Evolutionary conservation across 805 yeast genomes (phyloP).

Genomic region (Wilhelminamyces savonicus): DNA sequence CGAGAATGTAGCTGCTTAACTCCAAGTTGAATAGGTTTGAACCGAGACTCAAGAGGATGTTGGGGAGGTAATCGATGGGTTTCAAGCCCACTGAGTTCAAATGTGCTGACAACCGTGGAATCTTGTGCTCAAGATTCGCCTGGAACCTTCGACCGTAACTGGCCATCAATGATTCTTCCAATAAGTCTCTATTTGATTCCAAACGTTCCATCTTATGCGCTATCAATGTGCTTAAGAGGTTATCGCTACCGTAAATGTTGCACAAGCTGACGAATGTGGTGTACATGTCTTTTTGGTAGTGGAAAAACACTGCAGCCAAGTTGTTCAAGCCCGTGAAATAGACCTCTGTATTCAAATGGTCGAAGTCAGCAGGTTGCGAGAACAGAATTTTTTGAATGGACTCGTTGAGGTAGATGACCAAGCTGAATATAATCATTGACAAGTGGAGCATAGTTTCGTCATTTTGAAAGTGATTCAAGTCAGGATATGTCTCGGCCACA

Average conservation of each 20-base stretch:
- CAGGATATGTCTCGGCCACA: constrained; percentile 14
- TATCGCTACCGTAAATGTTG: constrained; percentile 15
- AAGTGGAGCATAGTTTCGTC: constrained; percentile 7
- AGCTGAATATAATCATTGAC: constrained; percentile 25
- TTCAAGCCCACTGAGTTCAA: constrained; percentile 37
- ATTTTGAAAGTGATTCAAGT: constrained; percentile 12
- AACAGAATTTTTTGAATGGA: too few relatives aligned
- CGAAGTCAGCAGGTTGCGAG: constrained; percentile 9
- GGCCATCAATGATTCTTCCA: constrained; percentile 1
- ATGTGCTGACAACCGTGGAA: constrained; percentile 45
- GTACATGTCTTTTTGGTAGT: constrained; percentile 20
- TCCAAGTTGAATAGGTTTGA: constrained; percentile 42
- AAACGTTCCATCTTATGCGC: too few relatives aligned
- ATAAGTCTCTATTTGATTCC: neutral
- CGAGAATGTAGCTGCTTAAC: constrained; percentile 44
- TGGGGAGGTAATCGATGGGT: constrained; percentile 37
- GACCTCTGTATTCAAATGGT: constrained; percentile 1
- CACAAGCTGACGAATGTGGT: constrained; percentile 35
- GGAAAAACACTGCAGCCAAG: constrained; percentile 37
- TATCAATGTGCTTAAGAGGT: too few relatives aligned
- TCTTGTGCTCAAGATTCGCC: constrained; percentile 36
- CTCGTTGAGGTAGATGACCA: constrained; percentile 12
- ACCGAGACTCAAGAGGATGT: constrained; percentile 39
- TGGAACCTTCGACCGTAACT: constrained; percentile 34
- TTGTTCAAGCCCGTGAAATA: constrained; percentile 32